Evolutionary conservation across 2,329 filamentous ascomycete species (phyloP).

Genomic region (Trichoderma sp.): DNA sequence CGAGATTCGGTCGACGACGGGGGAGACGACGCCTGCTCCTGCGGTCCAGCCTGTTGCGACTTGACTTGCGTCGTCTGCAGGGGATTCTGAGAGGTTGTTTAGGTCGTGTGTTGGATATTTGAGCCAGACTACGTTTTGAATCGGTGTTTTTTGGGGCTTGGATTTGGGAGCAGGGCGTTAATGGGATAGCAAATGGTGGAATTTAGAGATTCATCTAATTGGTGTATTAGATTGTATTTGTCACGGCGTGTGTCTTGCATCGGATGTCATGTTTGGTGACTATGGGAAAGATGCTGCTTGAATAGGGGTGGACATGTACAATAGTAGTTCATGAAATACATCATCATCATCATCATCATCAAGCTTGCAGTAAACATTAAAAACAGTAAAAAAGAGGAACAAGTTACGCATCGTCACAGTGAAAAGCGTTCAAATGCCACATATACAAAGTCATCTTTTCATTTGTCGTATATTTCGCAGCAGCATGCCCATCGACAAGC

Average conservation of each 20-base stretch:
- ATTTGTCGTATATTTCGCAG: neutral
- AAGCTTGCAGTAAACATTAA: neutral
- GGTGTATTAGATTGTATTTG: neutral
- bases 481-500: neutral
- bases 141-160: neutral
- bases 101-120: neutral
- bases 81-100: neutral
- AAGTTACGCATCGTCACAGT: neutral
- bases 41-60: conserved; percentile 20
- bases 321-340: neutral
- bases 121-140: conserved; percentile 1
- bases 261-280: neutral
- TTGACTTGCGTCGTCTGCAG: neutral
- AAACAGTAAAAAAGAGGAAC: neutral
- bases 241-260: neutral
- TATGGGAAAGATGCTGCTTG: neutral
- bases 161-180: neutral
- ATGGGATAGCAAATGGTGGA: neutral
- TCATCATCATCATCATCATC: neutral
- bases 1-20: conserved; percentile 40
- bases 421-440: neutral
- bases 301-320: neutral
- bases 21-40: neutral
- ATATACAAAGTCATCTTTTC: neutral
- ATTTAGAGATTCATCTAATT: neutral